phyloP scores from a whole-genome alignment of 495 filamentous ascomycete species.

The Aspergillus panamensis region DNA sequence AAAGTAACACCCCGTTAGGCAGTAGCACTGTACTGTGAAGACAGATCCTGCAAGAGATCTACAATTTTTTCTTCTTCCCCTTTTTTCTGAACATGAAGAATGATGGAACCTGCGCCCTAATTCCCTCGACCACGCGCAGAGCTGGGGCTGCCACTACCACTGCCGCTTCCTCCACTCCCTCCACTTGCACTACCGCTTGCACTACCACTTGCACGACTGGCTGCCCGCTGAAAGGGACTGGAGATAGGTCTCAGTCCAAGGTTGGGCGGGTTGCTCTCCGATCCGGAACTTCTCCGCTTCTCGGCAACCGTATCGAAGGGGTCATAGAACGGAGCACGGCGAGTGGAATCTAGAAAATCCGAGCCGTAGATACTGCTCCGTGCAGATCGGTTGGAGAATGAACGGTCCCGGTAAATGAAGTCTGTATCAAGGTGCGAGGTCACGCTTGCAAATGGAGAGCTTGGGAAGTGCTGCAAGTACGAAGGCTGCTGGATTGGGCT shows the following conservation, averaged over 20 bases:
- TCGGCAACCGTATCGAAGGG: constrained; percentile 34
- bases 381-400: constrained; percentile 46
- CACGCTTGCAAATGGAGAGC: constrained; percentile 33
- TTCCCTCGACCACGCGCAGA: constrained; percentile 35
- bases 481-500: constrained; percentile 37
- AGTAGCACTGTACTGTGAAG: not conserved
- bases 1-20: not conserved
- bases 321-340: constrained; percentile 35
- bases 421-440: constrained; percentile 37
- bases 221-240: constrained; percentile 43
- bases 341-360: constrained; percentile 38
- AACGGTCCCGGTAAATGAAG: constrained; percentile 39
- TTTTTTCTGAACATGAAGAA: not conserved
- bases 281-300: constrained; percentile 33
- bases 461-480: constrained; percentile 38
- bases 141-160: constrained; percentile 45
- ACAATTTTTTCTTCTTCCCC: constrained; percentile 3
- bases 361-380: constrained; percentile 42
- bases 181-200: constrained; percentile 43
- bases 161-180: constrained; percentile 40
- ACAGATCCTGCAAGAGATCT: constrained; percentile 8
- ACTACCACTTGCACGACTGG: constrained; percentile 45
- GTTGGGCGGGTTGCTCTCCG: constrained; percentile 32
- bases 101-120: constrained; percentile 7
- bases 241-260: constrained; percentile 32